Percentiles rank a stretch among this genome's conserved stretches.
Evolutionary conservation across 75 land plant species (phyloP).

Genomic region (Pinus tabuliformis): DNA sequence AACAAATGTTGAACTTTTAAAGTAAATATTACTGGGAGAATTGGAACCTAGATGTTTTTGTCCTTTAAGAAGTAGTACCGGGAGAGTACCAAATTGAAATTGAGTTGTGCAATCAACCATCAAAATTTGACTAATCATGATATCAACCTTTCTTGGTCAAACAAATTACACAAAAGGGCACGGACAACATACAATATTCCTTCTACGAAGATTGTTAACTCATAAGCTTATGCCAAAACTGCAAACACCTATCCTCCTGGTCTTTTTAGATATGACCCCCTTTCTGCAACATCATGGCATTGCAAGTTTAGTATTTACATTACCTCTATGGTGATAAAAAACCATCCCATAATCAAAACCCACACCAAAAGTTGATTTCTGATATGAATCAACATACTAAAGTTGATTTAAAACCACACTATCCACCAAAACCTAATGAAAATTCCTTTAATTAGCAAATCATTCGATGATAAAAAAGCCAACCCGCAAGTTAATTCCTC

Average conservation of each 20-base stretch:
- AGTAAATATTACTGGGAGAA: no score
- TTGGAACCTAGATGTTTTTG: no score
- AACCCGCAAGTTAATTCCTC: no score
- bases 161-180: background rate
- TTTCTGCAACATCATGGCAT: background rate
- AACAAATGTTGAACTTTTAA: no score
- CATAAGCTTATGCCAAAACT: slow-evolving; percentile 74
- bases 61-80: background rate
- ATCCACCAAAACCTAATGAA: no score
- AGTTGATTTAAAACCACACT: no score
- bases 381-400: no score
- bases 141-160: background rate
- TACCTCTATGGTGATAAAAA: background rate
- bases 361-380: no score
- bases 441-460: no score
- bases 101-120: background rate
- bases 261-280: slow-evolving; percentile 67
- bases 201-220: slow-evolving; percentile 74
- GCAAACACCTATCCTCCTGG: slow-evolving; percentile 82
- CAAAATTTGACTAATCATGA: background rate
- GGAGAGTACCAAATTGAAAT: background rate
- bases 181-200: slow-evolving; percentile 9
- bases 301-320: slow-evolving; percentile 3
- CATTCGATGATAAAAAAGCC: no score
- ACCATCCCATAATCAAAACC: background rate